Percentiles rank a stretch among this genome's conserved stretches.
Conservation (phyloP, 495 filamentous ascomycete species). For the Baudoinia panamericana region DNA sequence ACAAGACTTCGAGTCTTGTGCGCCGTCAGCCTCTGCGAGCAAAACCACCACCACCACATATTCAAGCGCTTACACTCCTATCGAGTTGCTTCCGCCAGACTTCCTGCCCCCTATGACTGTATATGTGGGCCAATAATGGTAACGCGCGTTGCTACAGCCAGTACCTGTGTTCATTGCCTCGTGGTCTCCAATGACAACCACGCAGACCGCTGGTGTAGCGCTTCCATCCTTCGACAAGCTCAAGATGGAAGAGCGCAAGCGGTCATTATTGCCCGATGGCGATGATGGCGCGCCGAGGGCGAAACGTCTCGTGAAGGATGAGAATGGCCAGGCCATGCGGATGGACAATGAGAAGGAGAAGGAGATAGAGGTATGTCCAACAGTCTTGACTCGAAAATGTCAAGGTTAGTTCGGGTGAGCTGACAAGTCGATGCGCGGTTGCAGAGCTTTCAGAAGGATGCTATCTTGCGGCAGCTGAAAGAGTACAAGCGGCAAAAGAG, state of each 20-base stretch:
- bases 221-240: slow-evolving; percentile 53
- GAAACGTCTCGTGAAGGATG: slow-evolving; percentile 57
- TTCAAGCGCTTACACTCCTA: too few relatives aligned
- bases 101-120: too few relatives aligned
- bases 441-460: slow-evolving; percentile 93
- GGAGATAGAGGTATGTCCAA: slow-evolving; percentile 70
- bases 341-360: slow-evolving; percentile 34
- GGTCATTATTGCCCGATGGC: slow-evolving; percentile 54
- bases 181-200: slow-evolving; percentile 62
- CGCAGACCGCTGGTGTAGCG: slow-evolving; percentile 52
- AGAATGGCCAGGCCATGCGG: slow-evolving; percentile 22
- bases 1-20: too few relatives aligned
- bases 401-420: slow-evolving; percentile 3
- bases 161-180: too few relatives aligned
- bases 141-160: too few relatives aligned
- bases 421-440: too few relatives aligned
- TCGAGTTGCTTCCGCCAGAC: too few relatives aligned
- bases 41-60: too few relatives aligned
- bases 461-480: slow-evolving; percentile 91
- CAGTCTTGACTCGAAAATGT: neutral
- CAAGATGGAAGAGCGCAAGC: slow-evolving; percentile 98
- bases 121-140: too few relatives aligned
- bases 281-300: slow-evolving; percentile 70
- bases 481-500: slow-evolving; percentile 87
- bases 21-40: too few relatives aligned